phyloP scores from a whole-genome alignment of 2,329 filamentous ascomycete species.

The Nothopassalora personata region DNA sequence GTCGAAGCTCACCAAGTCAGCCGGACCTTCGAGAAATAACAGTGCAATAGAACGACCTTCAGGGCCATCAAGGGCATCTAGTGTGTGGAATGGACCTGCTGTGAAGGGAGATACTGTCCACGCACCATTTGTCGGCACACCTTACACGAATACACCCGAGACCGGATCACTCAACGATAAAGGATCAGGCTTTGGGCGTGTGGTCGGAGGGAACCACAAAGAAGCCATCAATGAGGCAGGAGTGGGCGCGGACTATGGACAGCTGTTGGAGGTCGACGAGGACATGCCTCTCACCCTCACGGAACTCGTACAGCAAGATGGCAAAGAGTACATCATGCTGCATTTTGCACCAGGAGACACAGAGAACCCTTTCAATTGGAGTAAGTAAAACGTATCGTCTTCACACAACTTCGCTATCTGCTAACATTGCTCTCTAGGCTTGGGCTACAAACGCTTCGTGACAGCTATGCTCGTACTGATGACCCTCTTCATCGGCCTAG shows the following conservation, averaged over 20 bases:
- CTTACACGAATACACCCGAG: slow-evolving; percentile 21
- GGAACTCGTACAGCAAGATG: slow-evolving; percentile 40
- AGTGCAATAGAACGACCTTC: slow-evolving; percentile 1
- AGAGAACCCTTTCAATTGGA: slow-evolving; percentile 51
- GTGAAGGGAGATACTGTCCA: slow-evolving; percentile 11
- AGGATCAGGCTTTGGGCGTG: slow-evolving; percentile 28
- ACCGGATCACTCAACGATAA: slow-evolving; percentile 22
- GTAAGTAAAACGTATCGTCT: neutral
- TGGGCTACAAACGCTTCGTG: slow-evolving; percentile 43
- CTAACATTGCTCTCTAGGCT: neutral
- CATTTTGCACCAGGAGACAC: slow-evolving; percentile 44
- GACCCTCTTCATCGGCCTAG: slow-evolving; percentile 51
- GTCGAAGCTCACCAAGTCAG: neutral
- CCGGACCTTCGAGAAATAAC: slow-evolving; percentile 3
- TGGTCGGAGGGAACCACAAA: slow-evolving; percentile 39
- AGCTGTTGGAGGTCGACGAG: slow-evolving; percentile 41
- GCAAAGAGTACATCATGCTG: slow-evolving; percentile 43
- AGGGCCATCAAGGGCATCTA: slow-evolving; percentile 20
- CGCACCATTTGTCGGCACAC: slow-evolving; percentile 11
- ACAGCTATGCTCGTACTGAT: slow-evolving; percentile 47
- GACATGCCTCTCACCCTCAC: slow-evolving; percentile 48
- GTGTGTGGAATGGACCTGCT: slow-evolving; percentile 19
- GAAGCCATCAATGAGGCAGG: slow-evolving; percentile 29
- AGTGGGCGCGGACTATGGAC: slow-evolving; percentile 33
- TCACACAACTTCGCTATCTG: too few relatives aligned